Evolutionary conservation across 1,139 yeast genomes (phyloP), one percentile per base, ranked within the genome.

Genomic region (Candida pseudoviswanathii): DNA sequence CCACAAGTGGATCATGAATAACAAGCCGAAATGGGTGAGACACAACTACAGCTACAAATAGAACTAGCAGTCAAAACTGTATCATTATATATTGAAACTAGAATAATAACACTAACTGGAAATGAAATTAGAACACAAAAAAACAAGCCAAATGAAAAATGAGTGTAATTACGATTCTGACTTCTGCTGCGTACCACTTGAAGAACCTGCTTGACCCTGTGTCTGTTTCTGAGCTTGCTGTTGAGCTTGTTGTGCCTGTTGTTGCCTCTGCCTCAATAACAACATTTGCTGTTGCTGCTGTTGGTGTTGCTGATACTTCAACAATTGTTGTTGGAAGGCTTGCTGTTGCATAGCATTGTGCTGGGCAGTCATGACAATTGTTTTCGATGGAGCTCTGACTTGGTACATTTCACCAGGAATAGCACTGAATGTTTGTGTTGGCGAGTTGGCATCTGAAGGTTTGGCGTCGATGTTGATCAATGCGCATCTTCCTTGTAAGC

Each of bases 1-100:
- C 5, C 98, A 92, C 64, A 94, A 96, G 0, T 92, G 97, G 97
- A 86, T 92, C 2, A 53, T 73, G 10, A 84, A 81, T 58, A 83
- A 89, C 64, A 79, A 75, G 59, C 78, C 80, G 3, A 57, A 56
- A 29, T 76, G 80, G 80, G 75, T 75, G 5, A 49, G 43, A 52
- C 37, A 40, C 16, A 34, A n/a, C 4, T 7, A 42, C 24, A 46
- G 25, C 9, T 16, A 22, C 30, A 37, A 16, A 29, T 44, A 36
- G 24, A 27, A 41, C n/a, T 31, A 31, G 34, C 34, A n/a, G 11
- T 9, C 34, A 31, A 5, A 9, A 36, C 22, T 7, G 24, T 22
- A 37, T 26, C 9, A 9, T n/a, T n/a, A 37, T 40, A 29, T 29
- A 40, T 27, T 29, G n/a, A 40, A 40, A 40, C n/a, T 21, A 21